These are phyloP conservation scores for Syzygium grande DNA, from an alignment of 345 rosid species.

Conservation along the genomic window DNA sequence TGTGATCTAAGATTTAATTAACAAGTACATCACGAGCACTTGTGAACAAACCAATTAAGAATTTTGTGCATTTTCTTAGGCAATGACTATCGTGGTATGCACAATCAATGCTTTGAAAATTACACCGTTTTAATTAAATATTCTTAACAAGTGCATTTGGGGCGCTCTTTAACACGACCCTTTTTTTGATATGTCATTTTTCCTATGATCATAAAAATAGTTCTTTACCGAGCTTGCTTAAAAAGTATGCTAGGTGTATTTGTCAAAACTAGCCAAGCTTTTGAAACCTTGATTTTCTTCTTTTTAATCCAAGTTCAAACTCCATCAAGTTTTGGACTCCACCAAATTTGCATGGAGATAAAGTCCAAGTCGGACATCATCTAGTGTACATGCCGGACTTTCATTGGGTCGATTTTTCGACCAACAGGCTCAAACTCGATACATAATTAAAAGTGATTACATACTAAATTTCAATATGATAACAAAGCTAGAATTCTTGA, in stretches of 20 bases:
- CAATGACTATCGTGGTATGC: background rate
- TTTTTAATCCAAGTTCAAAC: background rate
- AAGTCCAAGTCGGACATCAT: background rate
- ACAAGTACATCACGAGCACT: background rate
- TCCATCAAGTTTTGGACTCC: background rate
- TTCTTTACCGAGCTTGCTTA: background rate
- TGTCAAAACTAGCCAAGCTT: background rate
- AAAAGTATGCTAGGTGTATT: background rate
- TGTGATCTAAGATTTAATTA: background rate
- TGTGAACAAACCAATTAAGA: background rate
- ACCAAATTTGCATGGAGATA: background rate
- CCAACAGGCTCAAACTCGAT: background rate
- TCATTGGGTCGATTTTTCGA: background rate
- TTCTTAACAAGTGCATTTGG: background rate
- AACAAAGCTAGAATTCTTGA: background rate
- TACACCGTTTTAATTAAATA: background rate
- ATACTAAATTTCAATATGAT: background rate
- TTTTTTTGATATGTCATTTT: background rate
- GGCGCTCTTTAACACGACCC: background rate
- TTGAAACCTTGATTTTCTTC: background rate
- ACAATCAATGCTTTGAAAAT: background rate
- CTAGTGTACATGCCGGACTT: background rate
- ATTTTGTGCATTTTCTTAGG: rapidly evolving
- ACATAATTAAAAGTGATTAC: background rate
- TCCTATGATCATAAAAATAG: background rate